Evolutionary conservation across 176 grass and related monocot genomes (phyloP).

Genomic region (Alloteropsis semialata): DNA sequence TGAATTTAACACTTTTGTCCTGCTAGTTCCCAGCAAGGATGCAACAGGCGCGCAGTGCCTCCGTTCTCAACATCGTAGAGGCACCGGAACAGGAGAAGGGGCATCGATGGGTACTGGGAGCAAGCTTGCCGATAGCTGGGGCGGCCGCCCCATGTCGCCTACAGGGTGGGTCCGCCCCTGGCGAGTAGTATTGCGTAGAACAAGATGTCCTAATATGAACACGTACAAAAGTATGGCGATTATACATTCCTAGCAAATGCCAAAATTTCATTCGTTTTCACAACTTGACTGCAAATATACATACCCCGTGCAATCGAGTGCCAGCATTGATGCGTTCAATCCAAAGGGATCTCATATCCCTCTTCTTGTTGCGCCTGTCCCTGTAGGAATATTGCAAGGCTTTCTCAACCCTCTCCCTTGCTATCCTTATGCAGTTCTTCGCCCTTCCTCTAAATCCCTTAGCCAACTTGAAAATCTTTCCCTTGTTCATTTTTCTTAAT

Average conservation of each 20-base stretch:
- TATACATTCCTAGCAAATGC: not conserved
- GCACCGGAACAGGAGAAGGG: too few species aligned
- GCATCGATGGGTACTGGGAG: too few species aligned
- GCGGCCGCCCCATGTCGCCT: too few species aligned
- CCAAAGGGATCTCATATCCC: slow-evolving; percentile 96
- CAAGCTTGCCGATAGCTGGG: too few species aligned
- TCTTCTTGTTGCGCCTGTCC: slow-evolving; percentile 92
- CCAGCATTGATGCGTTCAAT: slow-evolving; percentile 95
- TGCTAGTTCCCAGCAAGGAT: too few species aligned
- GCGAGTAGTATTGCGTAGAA: not conserved
- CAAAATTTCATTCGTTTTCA: not conserved
- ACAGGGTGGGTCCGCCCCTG: too few species aligned
- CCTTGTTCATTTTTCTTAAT: slow-evolving; percentile 68
- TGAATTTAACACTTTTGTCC: too few species aligned
- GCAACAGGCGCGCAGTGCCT: too few species aligned
- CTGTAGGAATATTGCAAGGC: slow-evolving; percentile 92
- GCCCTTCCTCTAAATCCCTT: slow-evolving; percentile 93
- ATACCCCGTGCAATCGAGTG: slow-evolving; percentile 78
- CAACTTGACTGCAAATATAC: slow-evolving; percentile 2
- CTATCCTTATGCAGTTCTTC: slow-evolving; percentile 95
- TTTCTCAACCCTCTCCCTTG: slow-evolving; percentile 94
- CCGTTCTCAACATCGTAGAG: too few species aligned
- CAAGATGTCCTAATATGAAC: not conserved
- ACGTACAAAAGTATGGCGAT: not conserved
- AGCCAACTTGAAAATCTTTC: slow-evolving; percentile 92